These are phyloP conservation scores for Globisporangium yorkense DNA, from an alignment of 352 stramenopile genomes.

Conservation along the genomic window DNA sequence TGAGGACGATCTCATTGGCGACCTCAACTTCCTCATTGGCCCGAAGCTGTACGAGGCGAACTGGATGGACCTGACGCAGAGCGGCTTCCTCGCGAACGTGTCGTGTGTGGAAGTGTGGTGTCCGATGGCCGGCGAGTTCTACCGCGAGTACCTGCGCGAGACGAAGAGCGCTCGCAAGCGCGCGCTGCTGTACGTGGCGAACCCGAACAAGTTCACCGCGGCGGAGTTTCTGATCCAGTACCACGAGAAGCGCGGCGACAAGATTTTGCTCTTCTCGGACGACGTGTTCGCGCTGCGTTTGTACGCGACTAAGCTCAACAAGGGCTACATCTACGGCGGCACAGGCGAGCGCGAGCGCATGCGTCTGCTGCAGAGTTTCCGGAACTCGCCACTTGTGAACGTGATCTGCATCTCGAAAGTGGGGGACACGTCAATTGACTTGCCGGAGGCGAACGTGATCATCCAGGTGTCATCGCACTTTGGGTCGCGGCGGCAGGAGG, in stretches of 20 bases:
- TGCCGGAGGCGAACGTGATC: slow-evolving; percentile 99
- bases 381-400: slow-evolving; percentile 79
- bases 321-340: slow-evolving; percentile 95
- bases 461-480: slow-evolving; percentile 99
- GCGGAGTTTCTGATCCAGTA: slow-evolving; percentile 96
- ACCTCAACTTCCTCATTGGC: slow-evolving; percentile 99
- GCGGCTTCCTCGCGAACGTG: slow-evolving; percentile 96
- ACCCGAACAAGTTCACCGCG: slow-evolving; percentile 97
- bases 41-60: slow-evolving; percentile 96
- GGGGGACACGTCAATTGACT: slow-evolving; percentile 98
- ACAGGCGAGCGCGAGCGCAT: slow-evolving; percentile 92
- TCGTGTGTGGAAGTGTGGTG: slow-evolving; percentile 99
- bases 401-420: slow-evolving; percentile 93
- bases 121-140: slow-evolving; percentile 98
- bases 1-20: slow-evolving; percentile 98
- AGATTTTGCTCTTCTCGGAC: slow-evolving; percentile 99
- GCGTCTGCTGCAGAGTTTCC: slow-evolving; percentile 82
- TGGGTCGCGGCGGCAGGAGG: slow-evolving; percentile 98
- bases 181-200: slow-evolving; percentile 98
- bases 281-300: slow-evolving; percentile 95
- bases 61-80: slow-evolving; percentile 99
- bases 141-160: slow-evolving; percentile 87
- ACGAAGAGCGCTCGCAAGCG: slow-evolving; percentile 85
- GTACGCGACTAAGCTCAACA: slow-evolving; percentile 91
- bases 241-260: slow-evolving; percentile 97